Base-by-base conservation (phyloP, 1,284 basidiomycete species). In the Tilletiopsis washingtonensis region DNA sequence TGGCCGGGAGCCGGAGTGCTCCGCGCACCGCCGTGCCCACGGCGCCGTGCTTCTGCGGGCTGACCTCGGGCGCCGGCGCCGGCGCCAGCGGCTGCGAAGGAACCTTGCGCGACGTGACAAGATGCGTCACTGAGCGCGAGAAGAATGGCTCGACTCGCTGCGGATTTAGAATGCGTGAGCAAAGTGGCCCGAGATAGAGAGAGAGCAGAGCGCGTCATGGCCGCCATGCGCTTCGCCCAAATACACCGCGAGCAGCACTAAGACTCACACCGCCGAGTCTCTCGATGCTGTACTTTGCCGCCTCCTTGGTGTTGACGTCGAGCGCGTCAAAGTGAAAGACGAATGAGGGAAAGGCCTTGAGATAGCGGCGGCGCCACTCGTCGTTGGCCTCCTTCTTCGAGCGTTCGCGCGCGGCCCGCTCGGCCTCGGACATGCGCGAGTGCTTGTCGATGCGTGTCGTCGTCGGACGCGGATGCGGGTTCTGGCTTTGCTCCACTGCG, bases 81-180 rank as follows among this genome's bases (percentile, higher is more conserved):
- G 47, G 47, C 14, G 36, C 29, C 5, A 41, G 21, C 3, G 43
- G 36, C 4, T 20, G 44, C 24, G 40, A 23, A 17, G 43, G 53
- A 12, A 43, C 24, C 19, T 42, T 51, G 27, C 68, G 57, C 19
- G 65, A 61, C 6, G 68, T 68, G 46, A 72, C 61, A 42, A 72
- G 54, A 29, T 72, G 70, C 15, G 70, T 71, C 34, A 71, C 62
- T 21, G 53, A 59, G 37, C 61, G 60, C 6, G 67, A 69, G 44
- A 72, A 72, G 58, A 72, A 72, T 5, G 63, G 61, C n/a, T 71
- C 70, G 9, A 71, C 60, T n/a, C n/a, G n/a, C n/a, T n/a, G n/a
- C n/a, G n/a, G n/a, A n/a, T n/a, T n/a, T n/a, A n/a, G n/a, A n/a
- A n/a, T n/a, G n/a, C n/a, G n/a, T n/a, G n/a, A n/a, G 19, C 14